These are phyloP conservation scores for Cladosporium oxysporum DNA, from an alignment of 2,329 filamentous ascomycete genomes.

Conservation along the genomic window DNA sequence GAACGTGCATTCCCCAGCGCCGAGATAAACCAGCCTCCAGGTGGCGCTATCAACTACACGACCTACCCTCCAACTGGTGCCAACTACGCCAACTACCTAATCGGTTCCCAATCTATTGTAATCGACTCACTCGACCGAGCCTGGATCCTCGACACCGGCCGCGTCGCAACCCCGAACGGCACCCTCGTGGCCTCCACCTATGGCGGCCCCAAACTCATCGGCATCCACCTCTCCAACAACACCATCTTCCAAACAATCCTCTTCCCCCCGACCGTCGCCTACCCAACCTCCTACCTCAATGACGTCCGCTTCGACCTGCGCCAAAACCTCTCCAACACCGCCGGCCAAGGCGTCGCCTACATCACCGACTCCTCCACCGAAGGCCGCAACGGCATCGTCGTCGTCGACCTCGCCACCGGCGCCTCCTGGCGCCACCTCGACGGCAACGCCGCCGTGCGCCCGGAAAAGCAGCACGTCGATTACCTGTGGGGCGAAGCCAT, in stretches of 20 bases:
- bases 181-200: slow-evolving; percentile 47
- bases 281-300: slow-evolving; percentile 54
- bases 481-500: slow-evolving; percentile 52
- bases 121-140: slow-evolving; percentile 53
- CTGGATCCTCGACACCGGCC: slow-evolving; percentile 57
- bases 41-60: slow-evolving; percentile 54
- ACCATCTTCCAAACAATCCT: slow-evolving; percentile 53
- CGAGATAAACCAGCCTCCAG: slow-evolving; percentile 52
- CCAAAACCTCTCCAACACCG: slow-evolving; percentile 38
- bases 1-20: slow-evolving; percentile 47
- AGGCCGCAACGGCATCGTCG: slow-evolving; percentile 53
- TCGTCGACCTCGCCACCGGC: slow-evolving; percentile 53
- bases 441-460: slow-evolving; percentile 43
- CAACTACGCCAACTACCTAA: slow-evolving; percentile 52
- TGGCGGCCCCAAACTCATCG: slow-evolving; percentile 55
- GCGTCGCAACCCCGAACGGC: slow-evolving; percentile 46
- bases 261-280: slow-evolving; percentile 51
- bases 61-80: slow-evolving; percentile 48
- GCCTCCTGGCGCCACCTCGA: slow-evolving; percentile 54
- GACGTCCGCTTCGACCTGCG: slow-evolving; percentile 58
- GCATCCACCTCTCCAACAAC: slow-evolving; percentile 50
- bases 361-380: slow-evolving; percentile 54
- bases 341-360: slow-evolving; percentile 53
- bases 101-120: slow-evolving; percentile 56
- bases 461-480: slow-evolving; percentile 49